Percentiles rank a stretch among this genome's conserved stretches.
phyloP scores from a whole-genome alignment of 306 rosid genomes.

The Chamaecrista fasciculata region DNA sequence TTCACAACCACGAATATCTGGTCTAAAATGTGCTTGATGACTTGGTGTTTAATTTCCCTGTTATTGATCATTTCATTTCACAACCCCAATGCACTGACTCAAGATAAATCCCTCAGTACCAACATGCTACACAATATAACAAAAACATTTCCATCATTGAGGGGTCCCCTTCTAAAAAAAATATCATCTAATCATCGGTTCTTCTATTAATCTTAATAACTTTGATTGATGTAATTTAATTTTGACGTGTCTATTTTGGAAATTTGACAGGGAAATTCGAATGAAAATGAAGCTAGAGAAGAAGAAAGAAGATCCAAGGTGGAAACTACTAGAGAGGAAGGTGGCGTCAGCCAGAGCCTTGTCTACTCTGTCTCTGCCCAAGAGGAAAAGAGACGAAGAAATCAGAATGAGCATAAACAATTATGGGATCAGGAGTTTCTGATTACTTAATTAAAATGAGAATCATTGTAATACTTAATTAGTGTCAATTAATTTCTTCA shows the following conservation, averaged over 20 bases:
- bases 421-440: constrained; percentile 43
- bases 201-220: not conserved
- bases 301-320: constrained; percentile 55
- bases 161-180: not conserved
- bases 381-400: constrained; percentile 58
- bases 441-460: constrained; percentile 30
- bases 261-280: constrained; percentile 70
- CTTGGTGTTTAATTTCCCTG: not conserved
- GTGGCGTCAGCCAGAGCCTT: constrained; percentile 84
- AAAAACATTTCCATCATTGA: not conserved
- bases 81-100: not conserved
- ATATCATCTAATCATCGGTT: not conserved
- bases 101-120: not conserved
- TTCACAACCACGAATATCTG: not conserved
- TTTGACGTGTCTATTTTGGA: constrained; percentile 21
- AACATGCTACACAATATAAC: not conserved
- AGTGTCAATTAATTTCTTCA: not conserved
- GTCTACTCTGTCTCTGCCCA: constrained; percentile 57
- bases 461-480: not conserved
- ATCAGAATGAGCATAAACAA: constrained; percentile 26
- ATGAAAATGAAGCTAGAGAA: constrained; percentile 49
- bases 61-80: constrained; percentile 3
- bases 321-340: constrained; percentile 76
- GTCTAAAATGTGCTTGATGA: not conserved
- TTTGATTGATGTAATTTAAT: constrained; percentile 18